These are phyloP conservation scores for Leccinum aurantiacum DNA, from an alignment of 768 basidiomycete species.

Conservation along the genomic window DNA sequence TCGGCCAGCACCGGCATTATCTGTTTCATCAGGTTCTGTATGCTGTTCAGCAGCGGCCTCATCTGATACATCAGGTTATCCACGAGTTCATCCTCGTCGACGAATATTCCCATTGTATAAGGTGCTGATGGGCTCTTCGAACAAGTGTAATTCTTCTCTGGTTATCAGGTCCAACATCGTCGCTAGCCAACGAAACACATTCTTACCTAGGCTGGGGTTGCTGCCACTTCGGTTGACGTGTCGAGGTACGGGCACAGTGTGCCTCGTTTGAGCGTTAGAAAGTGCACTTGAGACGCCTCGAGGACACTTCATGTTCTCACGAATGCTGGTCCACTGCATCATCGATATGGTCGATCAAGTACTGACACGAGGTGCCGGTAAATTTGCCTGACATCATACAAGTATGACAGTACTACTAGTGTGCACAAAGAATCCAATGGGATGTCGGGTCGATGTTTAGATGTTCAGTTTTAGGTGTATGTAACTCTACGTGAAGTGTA, in stretches of 20 bases:
- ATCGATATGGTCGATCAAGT: too few relatives aligned
- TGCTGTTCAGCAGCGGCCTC: too few relatives aligned
- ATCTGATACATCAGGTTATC: too few relatives aligned
- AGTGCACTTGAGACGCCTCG: slow-evolving; percentile 3
- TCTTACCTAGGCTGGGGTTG: background rate
- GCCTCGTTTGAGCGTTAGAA: background rate
- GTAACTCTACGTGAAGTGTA: too few relatives aligned
- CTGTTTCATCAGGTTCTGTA: too few relatives aligned
- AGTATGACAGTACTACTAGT: too few relatives aligned
- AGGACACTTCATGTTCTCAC: slow-evolving; percentile 8
- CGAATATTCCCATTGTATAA: slow-evolving; percentile 17
- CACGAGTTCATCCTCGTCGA: slow-evolving; percentile 15
- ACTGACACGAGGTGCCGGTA: too few relatives aligned
- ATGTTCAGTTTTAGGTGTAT: too few relatives aligned
- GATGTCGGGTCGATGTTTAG: too few relatives aligned
- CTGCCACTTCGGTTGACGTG: background rate
- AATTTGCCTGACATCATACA: too few relatives aligned
- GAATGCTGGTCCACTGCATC: background rate
- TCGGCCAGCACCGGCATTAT: too few relatives aligned
- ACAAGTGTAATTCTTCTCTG: background rate
- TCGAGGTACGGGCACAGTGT: background rate
- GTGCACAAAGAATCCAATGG: too few relatives aligned
- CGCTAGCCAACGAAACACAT: background rate
- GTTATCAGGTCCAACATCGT: background rate
- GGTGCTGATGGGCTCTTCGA: background rate